Base-by-base conservation (phyloP, 139 green algal species). In the Chlamydomonas incerta region DNA sequence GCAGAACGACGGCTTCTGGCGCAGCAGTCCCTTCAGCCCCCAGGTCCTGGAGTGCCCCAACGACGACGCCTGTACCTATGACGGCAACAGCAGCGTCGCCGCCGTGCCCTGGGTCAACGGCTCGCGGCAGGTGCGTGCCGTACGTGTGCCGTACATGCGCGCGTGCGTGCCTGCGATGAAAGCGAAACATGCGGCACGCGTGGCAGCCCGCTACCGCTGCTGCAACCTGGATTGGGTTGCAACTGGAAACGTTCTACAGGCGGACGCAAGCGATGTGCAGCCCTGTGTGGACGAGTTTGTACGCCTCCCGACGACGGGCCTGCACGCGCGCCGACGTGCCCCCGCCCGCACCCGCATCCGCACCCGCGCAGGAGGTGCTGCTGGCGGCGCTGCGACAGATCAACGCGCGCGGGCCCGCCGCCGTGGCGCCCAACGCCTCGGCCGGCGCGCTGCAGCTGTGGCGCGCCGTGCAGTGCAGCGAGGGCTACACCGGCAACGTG, bases 41-140 rank as follows among this genome's bases (percentile, higher is more conserved):
- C 81, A 87, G 81, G 81, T 86, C 18, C 55, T 86, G 11, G 34
- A 3, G 0, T 86, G 80, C 34, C 80, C 80, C 69, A 86, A 86
- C 68, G 1, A 3, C 24, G 68, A 62, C 80, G 67, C 80, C 0
- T 86, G 80, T 68, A 63, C 33, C 34, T 86, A 86, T 35, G 80
- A 86, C 68, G 80, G 68, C 26, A 28, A 17, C 52, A 41, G 1
- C 28, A n/a, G 11, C 15, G 31, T 35, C 28, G 63, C 41, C 1
- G 26, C 62, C 8, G 5, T 50, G 1, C 24, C 76, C 28, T 65
- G 29, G 2, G 23, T 33, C 63, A 10, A 6, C 41, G 20, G 37
- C 10, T 15, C 37, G 23, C 79, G 79, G 4, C 17, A 69, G n/a
- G 57, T 71, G 26, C 0, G 73, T 46, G 26, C 24, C 34, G 69